phyloP scores from a whole-genome alignment of 352 stramenopile species.

The Globisporangium parvum region DNA sequence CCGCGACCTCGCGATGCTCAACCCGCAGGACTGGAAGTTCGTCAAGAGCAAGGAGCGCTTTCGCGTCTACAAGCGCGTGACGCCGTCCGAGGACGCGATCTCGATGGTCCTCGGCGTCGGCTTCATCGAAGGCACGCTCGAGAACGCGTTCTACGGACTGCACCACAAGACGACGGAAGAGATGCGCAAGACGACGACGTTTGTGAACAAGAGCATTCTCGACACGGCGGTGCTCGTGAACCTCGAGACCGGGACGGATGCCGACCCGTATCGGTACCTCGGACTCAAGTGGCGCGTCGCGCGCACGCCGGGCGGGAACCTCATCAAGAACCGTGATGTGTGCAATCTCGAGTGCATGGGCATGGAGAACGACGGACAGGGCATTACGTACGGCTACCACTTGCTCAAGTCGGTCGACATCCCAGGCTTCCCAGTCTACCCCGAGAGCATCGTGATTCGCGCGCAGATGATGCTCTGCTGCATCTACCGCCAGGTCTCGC shows the following conservation, averaged over 20 bases:
- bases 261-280: constrained; percentile 39
- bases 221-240: constrained; percentile 36
- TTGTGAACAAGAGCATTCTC: constrained; percentile 28
- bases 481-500: constrained; percentile 41
- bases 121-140: constrained; percentile 29
- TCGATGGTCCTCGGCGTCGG: constrained; percentile 45
- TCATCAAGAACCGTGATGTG: constrained; percentile 42
- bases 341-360: constrained; percentile 47
- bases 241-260: constrained; percentile 26
- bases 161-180: constrained; percentile 44
- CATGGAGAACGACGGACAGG: constrained; percentile 22
- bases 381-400: constrained; percentile 35
- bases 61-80: constrained; percentile 29
- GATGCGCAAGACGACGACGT: constrained; percentile 33
- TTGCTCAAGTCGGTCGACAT: constrained; percentile 48
- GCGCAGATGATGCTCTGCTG: constrained; percentile 50
- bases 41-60: constrained; percentile 28
- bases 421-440: constrained; percentile 28
- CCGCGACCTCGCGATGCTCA: constrained; percentile 12
- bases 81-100: constrained; percentile 12
- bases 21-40: constrained; percentile 26
- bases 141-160: constrained; percentile 45
- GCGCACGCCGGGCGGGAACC: constrained; percentile 17
- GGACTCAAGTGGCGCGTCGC: constrained; percentile 42
- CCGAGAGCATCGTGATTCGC: constrained; percentile 27